Conservation (phyloP, 148 eudicot genomes). For the Hydrangea macrophylla region DNA sequence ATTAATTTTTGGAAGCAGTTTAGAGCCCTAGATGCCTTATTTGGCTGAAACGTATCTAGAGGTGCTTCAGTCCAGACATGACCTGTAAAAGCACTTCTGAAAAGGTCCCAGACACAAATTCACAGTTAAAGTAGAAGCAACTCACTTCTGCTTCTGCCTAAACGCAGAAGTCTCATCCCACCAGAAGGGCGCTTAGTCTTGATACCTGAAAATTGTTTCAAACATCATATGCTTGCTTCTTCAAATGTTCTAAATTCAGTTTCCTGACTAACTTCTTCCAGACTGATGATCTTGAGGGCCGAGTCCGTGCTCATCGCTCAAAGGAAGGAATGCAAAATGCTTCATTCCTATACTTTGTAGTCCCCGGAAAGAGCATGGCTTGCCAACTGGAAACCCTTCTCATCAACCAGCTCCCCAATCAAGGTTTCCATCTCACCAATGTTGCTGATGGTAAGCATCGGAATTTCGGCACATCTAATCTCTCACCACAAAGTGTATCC, state of each 20-base stretch:
- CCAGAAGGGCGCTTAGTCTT: too few species aligned
- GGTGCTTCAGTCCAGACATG: too few species aligned
- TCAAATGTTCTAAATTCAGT: not conserved
- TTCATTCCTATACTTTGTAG: slow-evolving; percentile 63
- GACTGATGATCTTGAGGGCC: slow-evolving; percentile 95
- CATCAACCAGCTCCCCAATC: slow-evolving; percentile 75
- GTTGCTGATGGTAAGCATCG: slow-evolving; percentile 91
- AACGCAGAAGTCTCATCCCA: too few species aligned
- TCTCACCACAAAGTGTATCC: slow-evolving; percentile 38
- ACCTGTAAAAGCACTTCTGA: too few species aligned
- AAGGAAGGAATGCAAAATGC: slow-evolving; percentile 75
- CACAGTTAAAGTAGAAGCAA: too few species aligned
- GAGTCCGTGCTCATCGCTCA: slow-evolving; percentile 73
- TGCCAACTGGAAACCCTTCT: slow-evolving; percentile 91
- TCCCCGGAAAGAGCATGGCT: slow-evolving; percentile 85
- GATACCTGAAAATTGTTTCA: not conserved
- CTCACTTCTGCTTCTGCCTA: too few species aligned
- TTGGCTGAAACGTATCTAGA: too few species aligned
- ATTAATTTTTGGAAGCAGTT: too few species aligned
- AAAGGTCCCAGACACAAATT: too few species aligned
- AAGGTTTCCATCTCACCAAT: slow-evolving; percentile 72
- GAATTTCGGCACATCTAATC: slow-evolving; percentile 67
- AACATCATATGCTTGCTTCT: not conserved
- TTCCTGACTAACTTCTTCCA: slow-evolving; percentile 21
- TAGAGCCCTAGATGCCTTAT: too few species aligned